Conservation (phyloP, 2,329 filamentous ascomycete species). For the Polychaeton citri region DNA sequence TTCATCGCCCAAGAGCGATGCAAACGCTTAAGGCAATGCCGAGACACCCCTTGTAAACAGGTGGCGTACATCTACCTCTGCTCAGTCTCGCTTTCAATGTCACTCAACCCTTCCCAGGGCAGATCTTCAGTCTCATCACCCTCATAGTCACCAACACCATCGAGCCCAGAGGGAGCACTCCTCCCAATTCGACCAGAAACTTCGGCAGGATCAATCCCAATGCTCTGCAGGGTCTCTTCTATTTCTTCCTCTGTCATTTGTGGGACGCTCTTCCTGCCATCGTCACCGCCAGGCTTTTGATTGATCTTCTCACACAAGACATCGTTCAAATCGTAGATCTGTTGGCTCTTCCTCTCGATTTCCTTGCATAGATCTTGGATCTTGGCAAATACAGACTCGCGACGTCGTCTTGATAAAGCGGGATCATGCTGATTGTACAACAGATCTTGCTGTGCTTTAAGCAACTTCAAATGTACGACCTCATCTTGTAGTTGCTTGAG, state of each 20-base stretch:
- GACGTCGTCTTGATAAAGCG: conserved; percentile 49
- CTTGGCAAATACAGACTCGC: conserved; percentile 45
- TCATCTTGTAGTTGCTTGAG: conserved; percentile 75
- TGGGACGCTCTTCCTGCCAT: conserved; percentile 27
- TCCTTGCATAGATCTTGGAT: conserved; percentile 49
- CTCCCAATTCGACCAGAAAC: conserved; percentile 13
- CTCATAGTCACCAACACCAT: conserved; percentile 11
- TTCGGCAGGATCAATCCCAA: conserved; percentile 26
- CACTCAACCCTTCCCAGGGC: conserved; percentile 20
- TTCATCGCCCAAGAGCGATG: no score
- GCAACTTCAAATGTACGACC: conserved; percentile 58
- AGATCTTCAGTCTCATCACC: conserved; percentile 18
- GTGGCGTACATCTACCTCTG: neutral
- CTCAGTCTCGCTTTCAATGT: conserved; percentile 3
- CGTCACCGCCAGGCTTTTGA: conserved; percentile 49
- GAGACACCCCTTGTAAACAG: no score
- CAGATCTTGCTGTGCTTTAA: conserved; percentile 48
- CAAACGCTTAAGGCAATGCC: no score
- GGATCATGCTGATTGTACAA: conserved; percentile 56
- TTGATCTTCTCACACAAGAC: conserved; percentile 65
- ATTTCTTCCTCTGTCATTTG: conserved; percentile 23
- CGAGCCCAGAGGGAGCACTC: conserved; percentile 7
- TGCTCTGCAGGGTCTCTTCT: conserved; percentile 29
- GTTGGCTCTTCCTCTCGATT: conserved; percentile 61
- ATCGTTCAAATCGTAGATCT: conserved; percentile 73